Percentiles rank a stretch among this genome's conserved stretches.
Evolutionary conservation across 2,329 filamentous ascomycete species (phyloP).

Genomic region (Pezicula radicicola): DNA sequence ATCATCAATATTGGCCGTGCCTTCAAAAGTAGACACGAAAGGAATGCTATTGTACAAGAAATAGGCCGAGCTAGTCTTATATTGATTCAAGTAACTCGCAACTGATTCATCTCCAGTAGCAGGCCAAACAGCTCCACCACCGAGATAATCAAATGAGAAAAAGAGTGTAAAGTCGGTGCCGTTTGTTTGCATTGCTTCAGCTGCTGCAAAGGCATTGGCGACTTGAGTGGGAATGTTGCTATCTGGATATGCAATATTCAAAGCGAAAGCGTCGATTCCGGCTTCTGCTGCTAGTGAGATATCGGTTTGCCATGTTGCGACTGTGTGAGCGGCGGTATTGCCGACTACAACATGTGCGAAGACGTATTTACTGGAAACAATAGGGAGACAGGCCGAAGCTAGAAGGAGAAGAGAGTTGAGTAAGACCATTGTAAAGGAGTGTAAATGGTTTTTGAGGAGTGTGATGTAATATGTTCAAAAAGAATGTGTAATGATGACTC

Average conservation of each 20-base stretch:
- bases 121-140: slow-evolving; percentile 22
- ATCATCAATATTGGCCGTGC: slow-evolving; percentile 35
- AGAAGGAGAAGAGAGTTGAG: slow-evolving; percentile 1
- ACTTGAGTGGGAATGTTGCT: slow-evolving; percentile 30
- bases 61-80: slow-evolving; percentile 30
- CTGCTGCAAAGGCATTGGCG: slow-evolving; percentile 30
- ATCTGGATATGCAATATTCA: slow-evolving; percentile 30
- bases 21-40: slow-evolving; percentile 52
- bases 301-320: slow-evolving; percentile 28
- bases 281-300: slow-evolving; percentile 30
- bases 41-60: slow-evolving; percentile 35
- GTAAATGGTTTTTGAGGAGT: background rate
- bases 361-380: slow-evolving; percentile 20
- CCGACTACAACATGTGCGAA: slow-evolving; percentile 30
- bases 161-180: slow-evolving; percentile 24
- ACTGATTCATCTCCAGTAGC: slow-evolving; percentile 20
- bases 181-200: slow-evolving; percentile 24
- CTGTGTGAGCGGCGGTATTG: slow-evolving; percentile 27
- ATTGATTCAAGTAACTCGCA: slow-evolving; percentile 25
- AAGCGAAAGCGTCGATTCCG: slow-evolving; percentile 34
- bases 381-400: slow-evolving; percentile 1
- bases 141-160: slow-evolving; percentile 32
- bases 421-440: background rate
- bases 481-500: background rate
- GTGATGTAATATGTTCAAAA: background rate